Base-by-base conservation (phyloP, 2,329 filamentous ascomycete genomes). In the Ceratocystis papillata region DNA sequence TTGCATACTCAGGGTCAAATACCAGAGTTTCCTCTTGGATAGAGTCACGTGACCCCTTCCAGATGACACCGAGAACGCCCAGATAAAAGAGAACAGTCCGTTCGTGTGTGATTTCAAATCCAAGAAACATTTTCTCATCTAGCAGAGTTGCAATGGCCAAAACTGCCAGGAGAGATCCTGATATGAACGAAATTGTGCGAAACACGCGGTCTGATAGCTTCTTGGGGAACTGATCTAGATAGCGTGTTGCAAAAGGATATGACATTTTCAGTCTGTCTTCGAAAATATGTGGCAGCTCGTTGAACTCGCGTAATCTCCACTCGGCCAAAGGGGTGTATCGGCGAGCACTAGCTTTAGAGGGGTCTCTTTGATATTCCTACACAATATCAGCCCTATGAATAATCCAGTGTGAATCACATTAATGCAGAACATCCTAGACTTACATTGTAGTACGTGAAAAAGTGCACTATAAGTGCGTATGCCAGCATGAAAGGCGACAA, bases 251-350 rank as follows among this genome's bases (percentile, higher is more conserved):
- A 73, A 90, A 96, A 0, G 93, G 92, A 72, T 94, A 91, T 0
- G 94, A 96, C 88, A 97, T 95, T 70, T 96, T 92, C 53, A 93
- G 80, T 22, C 94, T 86, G 69, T 93, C 89, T 68, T 91, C 84
- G 72, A 97, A 99, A 1, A 97, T 81, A 75, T 99, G 94, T 66
- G 88, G 87, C 0, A 99, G 81, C 75, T 99, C 94, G 72, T 99
- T 99, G 80, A 97, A 99, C 74, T 97, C 93, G 61, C 94, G 87
- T 69, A 99, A 96, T 72, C 96, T 97, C 94, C 94, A 99, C 74
- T 96, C 89, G 0, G 94, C 94, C 63, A 96, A 83, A 1, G 91
- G 89, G 0, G 93, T 97, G 73, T 96, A 99, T 70, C 91, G 87
- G 50, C 94, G 86, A 17, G 90, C 87, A n/a, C 89, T 88, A 46